Conservation (phyloP, 495 filamentous ascomycete species). For the Venustampulla echinocandica region DNA sequence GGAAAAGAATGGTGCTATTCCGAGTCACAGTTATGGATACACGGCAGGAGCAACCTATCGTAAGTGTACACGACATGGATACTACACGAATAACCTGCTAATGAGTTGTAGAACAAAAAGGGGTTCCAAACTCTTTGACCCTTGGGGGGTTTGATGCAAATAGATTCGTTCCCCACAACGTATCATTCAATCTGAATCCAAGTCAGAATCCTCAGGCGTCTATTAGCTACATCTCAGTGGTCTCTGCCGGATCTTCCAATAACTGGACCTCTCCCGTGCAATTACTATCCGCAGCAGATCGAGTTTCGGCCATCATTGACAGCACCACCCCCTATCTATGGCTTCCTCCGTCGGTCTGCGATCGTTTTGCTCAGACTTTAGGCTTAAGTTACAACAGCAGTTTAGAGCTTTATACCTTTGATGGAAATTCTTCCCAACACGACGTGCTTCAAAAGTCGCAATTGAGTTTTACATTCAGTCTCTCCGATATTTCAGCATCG, state of each 20-base stretch:
- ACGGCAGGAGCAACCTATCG: constrained; percentile 60
- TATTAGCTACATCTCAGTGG: constrained; percentile 46
- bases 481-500: constrained; percentile 9
- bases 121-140: constrained; percentile 46
- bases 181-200: constrained; percentile 44
- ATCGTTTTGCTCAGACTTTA: constrained; percentile 50
- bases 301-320: constrained; percentile 49
- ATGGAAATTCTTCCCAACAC: constrained; percentile 25
- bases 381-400: constrained; percentile 48
- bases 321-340: constrained; percentile 60
- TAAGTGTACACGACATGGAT: constrained; percentile 21
- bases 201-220: constrained; percentile 41
- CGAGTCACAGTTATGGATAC: constrained; percentile 57
- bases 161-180: constrained; percentile 46
- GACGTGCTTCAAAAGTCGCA: constrained; percentile 6
- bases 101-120: constrained; percentile 33
- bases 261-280: constrained; percentile 32
- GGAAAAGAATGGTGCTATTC: constrained; percentile 41
- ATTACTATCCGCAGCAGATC: constrained; percentile 37
- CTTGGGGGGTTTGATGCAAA: constrained; percentile 57
- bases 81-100: not conserved
- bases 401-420: constrained; percentile 38
- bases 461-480: constrained; percentile 47
- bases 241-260: constrained; percentile 27
- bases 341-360: constrained; percentile 54